Evolutionary conservation across 495 filamentous ascomycete species (phyloP).

Genomic region (Hypoxylon lienhwacheense): DNA sequence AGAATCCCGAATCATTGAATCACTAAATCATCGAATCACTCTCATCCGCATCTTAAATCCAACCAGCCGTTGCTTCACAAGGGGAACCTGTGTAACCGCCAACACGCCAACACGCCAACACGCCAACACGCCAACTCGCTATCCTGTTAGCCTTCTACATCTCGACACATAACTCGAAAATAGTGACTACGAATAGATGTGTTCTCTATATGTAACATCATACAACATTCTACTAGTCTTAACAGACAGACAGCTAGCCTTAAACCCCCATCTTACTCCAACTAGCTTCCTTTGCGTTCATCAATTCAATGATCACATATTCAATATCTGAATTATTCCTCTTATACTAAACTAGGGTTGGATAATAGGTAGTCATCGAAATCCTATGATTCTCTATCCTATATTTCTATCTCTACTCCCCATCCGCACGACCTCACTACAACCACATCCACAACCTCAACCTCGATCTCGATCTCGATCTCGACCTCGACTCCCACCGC

Average conservation of each 20-base stretch:
- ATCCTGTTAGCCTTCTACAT: too few species aligned
- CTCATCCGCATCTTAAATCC: slow-evolving; percentile 8
- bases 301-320: slow-evolving; percentile 29
- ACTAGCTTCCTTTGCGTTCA: slow-evolving; percentile 3
- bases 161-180: too few species aligned
- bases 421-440: slow-evolving; percentile 22
- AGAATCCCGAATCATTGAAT: too few species aligned
- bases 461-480: too few species aligned
- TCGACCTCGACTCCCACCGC: too few species aligned
- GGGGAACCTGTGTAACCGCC: slow-evolving; percentile 28
- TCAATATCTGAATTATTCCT: slow-evolving; percentile 9
- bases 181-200: slow-evolving; percentile 23
- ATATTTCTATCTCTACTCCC: slow-evolving; percentile 8
- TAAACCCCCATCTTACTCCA: slow-evolving; percentile 9
- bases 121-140: slow-evolving; percentile 1
- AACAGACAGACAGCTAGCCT: slow-evolving; percentile 13
- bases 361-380: slow-evolving; percentile 17
- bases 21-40: too few species aligned
- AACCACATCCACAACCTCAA: too few species aligned
- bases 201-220: slow-evolving; percentile 12
- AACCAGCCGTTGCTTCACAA: slow-evolving; percentile 11
- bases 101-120: slow-evolving; percentile 22
- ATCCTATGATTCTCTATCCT: slow-evolving; percentile 9
- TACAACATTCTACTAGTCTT: too few species aligned
- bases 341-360: slow-evolving; percentile 9